phyloP scores from a whole-genome alignment of 2,329 filamentous ascomycete genomes.

The Fusarium hostae region DNA sequence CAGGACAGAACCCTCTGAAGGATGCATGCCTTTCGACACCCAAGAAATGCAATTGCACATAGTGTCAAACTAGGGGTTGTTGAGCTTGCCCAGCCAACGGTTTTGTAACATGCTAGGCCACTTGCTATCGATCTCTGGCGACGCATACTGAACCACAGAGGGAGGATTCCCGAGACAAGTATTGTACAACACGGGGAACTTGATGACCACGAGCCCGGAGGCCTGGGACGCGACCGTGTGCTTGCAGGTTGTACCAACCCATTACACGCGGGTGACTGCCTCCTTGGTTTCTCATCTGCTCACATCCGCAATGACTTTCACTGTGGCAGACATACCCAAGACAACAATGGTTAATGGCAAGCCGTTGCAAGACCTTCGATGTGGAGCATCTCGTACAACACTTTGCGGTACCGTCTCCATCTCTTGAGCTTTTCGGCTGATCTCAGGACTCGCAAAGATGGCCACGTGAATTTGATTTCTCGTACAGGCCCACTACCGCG shows the following conservation, averaged over 20 bases:
- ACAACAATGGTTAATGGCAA: slow-evolving; percentile 8
- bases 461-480: slow-evolving; percentile 4
- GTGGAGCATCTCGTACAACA: slow-evolving; percentile 3
- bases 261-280: slow-evolving; percentile 28
- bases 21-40: slow-evolving; percentile 5
- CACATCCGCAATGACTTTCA: slow-evolving; percentile 12
- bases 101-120: slow-evolving; percentile 8
- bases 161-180: slow-evolving; percentile 37
- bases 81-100: neutral
- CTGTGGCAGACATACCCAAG: slow-evolving; percentile 15
- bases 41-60: neutral
- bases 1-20: neutral
- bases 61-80: neutral
- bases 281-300: slow-evolving; percentile 22
- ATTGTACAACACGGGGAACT: slow-evolving; percentile 23
- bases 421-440: neutral
- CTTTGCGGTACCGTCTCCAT: neutral
- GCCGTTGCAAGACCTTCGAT: neutral
- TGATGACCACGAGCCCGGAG: slow-evolving; percentile 34
- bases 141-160: slow-evolving; percentile 29
- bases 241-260: slow-evolving; percentile 35
- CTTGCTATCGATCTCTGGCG: slow-evolving; percentile 17
- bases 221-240: slow-evolving; percentile 41
- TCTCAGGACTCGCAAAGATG: slow-evolving; percentile 14
- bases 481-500: slow-evolving; percentile 9